phyloP scores from a whole-genome alignment of 768 basidiomycete species.

The Fomitopsis serialis region DNA sequence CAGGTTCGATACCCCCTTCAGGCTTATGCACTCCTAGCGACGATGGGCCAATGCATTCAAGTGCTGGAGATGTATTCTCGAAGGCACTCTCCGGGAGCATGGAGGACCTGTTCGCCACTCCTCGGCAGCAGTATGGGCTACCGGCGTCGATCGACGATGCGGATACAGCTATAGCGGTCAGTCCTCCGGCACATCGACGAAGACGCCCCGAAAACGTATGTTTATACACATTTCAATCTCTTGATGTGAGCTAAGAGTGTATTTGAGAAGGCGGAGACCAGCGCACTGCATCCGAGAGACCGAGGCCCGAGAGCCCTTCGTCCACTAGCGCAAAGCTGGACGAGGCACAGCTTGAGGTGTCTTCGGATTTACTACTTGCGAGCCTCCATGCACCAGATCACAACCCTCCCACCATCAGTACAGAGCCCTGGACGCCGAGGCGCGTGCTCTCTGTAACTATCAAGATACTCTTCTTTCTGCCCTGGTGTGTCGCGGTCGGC shows the following conservation, averaged over 20 bases:
- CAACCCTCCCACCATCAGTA: no score
- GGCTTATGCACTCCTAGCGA: neutral
- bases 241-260: neutral
- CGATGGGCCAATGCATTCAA: neutral
- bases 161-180: neutral
- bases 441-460: neutral
- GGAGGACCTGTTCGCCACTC: neutral
- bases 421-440: neutral
- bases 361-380: neutral
- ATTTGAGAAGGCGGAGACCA: no score
- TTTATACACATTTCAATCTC: neutral
- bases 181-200: neutral
- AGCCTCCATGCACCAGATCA: neutral
- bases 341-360: neutral
- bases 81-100: neutral
- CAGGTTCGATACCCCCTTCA: neutral
- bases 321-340: neutral
- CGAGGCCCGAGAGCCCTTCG: no score
- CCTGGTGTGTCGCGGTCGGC: constrained; percentile 32
- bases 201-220: neutral
- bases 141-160: neutral
- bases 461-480: constrained; percentile 22
- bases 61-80: neutral
- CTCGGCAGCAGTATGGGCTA: neutral
- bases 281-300: no score